Conservation (phyloP, 345 rosid species). For the Corymbia maculata region DNA sequence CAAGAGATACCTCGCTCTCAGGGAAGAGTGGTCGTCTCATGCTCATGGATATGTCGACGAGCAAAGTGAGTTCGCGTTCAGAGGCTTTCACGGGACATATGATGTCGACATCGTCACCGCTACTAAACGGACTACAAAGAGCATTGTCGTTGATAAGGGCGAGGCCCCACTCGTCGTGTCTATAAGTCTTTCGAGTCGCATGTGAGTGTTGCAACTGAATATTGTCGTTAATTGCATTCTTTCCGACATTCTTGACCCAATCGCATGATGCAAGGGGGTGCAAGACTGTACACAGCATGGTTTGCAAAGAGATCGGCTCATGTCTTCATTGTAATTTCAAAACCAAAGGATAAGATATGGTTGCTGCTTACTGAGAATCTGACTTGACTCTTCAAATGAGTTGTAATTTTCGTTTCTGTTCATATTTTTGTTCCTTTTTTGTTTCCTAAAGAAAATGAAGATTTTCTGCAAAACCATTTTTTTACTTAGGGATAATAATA, state of each 20-base stretch:
- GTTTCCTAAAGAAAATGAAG: background rate
- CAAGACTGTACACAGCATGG: background rate
- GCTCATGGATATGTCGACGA: conserved; percentile 43
- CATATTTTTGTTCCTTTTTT: background rate
- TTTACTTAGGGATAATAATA: background rate
- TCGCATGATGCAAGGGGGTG: background rate
- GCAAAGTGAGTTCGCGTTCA: conserved; percentile 46
- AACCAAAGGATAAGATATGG: background rate
- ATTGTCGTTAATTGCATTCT: background rate
- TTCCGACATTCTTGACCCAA: background rate
- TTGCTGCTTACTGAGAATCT: background rate
- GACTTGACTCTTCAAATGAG: background rate
- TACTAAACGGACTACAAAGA: conserved; percentile 28
- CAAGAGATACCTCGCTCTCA: conserved; percentile 56
- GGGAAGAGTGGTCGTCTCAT: conserved; percentile 62
- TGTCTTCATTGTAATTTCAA: background rate
- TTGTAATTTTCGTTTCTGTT: background rate
- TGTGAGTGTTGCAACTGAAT: background rate
- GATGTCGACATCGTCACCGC: conserved; percentile 26
- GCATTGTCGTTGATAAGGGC: conserved; percentile 57
- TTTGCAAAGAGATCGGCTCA: background rate
- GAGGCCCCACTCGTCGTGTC: conserved; percentile 40
- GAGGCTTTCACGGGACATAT: conserved; percentile 84
- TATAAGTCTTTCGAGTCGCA: conserved; percentile 21
- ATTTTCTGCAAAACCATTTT: background rate